Evolutionary conservation across 495 filamentous ascomycete genomes (phyloP).

Genomic region (Massariosphaeria phaeospora): DNA sequence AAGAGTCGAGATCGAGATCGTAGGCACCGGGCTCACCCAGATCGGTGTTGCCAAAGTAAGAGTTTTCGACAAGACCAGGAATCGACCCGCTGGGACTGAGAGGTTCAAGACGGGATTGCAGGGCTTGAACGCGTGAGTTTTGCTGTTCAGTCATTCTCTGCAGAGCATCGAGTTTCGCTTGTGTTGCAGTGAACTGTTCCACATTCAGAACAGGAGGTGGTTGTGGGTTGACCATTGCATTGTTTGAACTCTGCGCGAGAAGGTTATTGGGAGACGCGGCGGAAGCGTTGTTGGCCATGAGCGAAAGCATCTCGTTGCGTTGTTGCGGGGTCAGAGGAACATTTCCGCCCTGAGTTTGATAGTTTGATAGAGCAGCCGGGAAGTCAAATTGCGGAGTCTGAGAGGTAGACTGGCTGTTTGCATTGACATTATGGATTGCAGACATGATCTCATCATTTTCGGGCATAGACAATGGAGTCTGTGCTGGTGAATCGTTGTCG

Average conservation of each 20-base stretch:
- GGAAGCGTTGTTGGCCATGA: constrained; percentile 60
- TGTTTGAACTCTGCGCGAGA: constrained; percentile 40
- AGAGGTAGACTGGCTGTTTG: constrained; percentile 41
- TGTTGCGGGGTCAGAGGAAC: constrained; percentile 70
- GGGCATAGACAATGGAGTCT: constrained; percentile 24
- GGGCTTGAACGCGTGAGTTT: constrained; percentile 61
- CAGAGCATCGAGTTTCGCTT: constrained; percentile 68
- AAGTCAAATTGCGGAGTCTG: constrained; percentile 57
- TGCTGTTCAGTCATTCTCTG: constrained; percentile 70
- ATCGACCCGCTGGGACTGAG: constrained; percentile 75
- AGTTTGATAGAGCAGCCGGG: constrained; percentile 65
- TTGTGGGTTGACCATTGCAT: constrained; percentile 56
- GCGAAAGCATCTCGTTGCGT: constrained; percentile 70
- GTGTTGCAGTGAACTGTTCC: constrained; percentile 48
- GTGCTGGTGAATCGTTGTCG: constrained; percentile 28
- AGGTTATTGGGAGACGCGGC: constrained; percentile 24
- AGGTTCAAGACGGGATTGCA: constrained; percentile 66
- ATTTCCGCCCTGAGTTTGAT: constrained; percentile 59
- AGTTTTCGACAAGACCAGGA: constrained; percentile 55
- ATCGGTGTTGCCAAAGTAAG: constrained; percentile 31
- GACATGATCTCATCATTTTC: constrained; percentile 74
- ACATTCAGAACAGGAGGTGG: constrained; percentile 60
- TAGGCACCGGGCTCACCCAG: constrained; percentile 36
- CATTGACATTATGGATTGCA: constrained; percentile 47
- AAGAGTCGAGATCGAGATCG: constrained; percentile 34